Conservation (phyloP, 1,284 basidiomycete genomes). For the Ceratobasidium sp. region DNA sequence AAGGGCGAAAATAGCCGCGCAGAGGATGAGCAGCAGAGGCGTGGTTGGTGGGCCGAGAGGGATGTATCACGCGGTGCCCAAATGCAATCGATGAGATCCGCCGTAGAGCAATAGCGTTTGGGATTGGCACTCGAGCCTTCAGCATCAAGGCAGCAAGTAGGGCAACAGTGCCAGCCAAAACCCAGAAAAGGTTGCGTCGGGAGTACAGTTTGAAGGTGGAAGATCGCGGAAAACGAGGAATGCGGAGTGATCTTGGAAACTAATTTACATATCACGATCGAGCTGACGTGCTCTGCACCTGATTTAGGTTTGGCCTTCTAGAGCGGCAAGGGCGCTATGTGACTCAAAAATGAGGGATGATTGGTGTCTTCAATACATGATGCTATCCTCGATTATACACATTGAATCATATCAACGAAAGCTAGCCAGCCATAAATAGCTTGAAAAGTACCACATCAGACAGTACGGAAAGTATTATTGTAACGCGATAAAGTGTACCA, state of each 20-base stretch:
- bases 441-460: not conserved
- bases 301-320: not conserved
- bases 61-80: too few relatives aligned
- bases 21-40: not conserved
- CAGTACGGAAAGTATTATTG: conserved; percentile 18
- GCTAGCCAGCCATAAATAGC: not conserved
- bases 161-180: conserved; percentile 4
- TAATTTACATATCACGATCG: not conserved
- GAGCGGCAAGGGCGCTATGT: not conserved
- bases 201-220: conserved; percentile 28
- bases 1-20: conserved; percentile 7
- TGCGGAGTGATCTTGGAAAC: not conserved
- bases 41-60: conserved; percentile 3
- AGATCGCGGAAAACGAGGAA: not conserved
- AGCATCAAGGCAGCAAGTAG: conserved; percentile 26
- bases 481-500: not conserved
- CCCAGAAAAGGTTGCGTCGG: not conserved
- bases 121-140: conserved; percentile 23
- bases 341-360: not conserved
- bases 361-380: conserved; percentile 4
- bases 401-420: not conserved
- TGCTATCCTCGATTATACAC: not conserved
- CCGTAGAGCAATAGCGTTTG: conserved; percentile 21
- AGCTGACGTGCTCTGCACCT: not conserved
- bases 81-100: conserved; percentile 23